Evolutionary conservation across 345 rosid genomes (phyloP).

Genomic region (Eucalyptus sp.): DNA sequence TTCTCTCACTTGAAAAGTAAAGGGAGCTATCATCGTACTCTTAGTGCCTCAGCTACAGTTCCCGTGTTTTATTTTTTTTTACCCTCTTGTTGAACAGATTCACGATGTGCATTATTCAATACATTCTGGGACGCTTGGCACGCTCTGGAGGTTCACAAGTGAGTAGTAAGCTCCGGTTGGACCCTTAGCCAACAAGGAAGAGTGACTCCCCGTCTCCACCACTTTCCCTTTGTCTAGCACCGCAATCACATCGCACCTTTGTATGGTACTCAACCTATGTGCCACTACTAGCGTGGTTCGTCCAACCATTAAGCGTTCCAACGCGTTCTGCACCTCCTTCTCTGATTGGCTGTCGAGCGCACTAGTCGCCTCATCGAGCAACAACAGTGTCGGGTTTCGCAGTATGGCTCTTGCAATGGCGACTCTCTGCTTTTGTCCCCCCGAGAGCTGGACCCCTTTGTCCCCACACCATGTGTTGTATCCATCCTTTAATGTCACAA

Average conservation of each 20-base stretch:
- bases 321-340: constrained; percentile 48
- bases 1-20: too few species aligned
- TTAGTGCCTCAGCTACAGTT: too few species aligned
- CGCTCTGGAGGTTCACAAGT: constrained; percentile 34
- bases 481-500: constrained; percentile 30
- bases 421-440: constrained; percentile 65
- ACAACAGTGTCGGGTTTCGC: constrained; percentile 33
- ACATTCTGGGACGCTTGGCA: not conserved
- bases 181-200: constrained; percentile 38
- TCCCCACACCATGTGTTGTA: constrained; percentile 53
- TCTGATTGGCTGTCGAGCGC: constrained; percentile 57
- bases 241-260: constrained; percentile 37
- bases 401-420: constrained; percentile 57
- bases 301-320: constrained; percentile 52
- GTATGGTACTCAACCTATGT: constrained; percentile 52
- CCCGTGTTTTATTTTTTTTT: too few species aligned
- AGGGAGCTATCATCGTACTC: too few species aligned
- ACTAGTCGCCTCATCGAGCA: constrained; percentile 61
- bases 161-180: constrained; percentile 44
- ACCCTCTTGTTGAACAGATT: too few species aligned
- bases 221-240: constrained; percentile 49
- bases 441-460: constrained; percentile 51
- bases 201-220: constrained; percentile 55
- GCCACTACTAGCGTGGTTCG: constrained; percentile 64
- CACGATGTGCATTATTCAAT: not conserved